These are phyloP conservation scores for Penicillium ochrochloron DNA, from an alignment of 495 filamentous ascomycete species.

Conservation along the genomic window DNA sequence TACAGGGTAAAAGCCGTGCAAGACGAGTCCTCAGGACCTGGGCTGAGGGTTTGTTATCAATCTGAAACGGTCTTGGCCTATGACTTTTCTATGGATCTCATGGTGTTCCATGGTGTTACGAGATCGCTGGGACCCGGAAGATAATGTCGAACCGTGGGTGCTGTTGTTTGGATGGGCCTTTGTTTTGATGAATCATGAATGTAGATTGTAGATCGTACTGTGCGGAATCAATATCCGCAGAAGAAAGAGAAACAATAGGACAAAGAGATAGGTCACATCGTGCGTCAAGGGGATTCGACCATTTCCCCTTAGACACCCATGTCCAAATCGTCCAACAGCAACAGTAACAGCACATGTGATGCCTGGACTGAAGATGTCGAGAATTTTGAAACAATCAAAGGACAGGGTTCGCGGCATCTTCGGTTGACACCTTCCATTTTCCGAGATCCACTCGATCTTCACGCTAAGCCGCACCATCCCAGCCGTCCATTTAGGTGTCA, in stretches of 20 bases:
- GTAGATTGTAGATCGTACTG: conserved; percentile 5
- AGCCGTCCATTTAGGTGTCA: not conserved
- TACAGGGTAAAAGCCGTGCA: not conserved
- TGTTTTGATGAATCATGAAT: conserved; percentile 8
- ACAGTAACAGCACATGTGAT: conserved; percentile 1
- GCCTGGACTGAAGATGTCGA: conserved; percentile 2
- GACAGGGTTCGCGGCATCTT: conserved; percentile 2
- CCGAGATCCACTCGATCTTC: conserved; percentile 16
- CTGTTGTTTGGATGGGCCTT: not conserved
- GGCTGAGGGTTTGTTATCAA: conserved; percentile 9
- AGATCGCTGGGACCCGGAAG: conserved; percentile 10
- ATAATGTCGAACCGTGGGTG: conserved; percentile 1
- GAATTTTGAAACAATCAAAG: not conserved
- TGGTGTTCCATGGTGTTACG: not conserved
- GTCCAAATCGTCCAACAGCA: not conserved
- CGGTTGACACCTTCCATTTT: conserved; percentile 21
- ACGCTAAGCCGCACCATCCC: conserved; percentile 21
- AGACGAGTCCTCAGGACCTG: not conserved
- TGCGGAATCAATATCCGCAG: conserved; percentile 10
- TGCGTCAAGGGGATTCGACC: not conserved
- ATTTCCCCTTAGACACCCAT: not conserved
- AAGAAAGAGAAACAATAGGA: conserved; percentile 5
- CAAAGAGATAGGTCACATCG: conserved; percentile 2
- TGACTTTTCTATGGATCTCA: not conserved
- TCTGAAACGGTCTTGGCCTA: conserved; percentile 20